Evolutionary conservation across 176 grass and related monocot species (phyloP).

Genomic region (Tuctoria greenei): DNA sequence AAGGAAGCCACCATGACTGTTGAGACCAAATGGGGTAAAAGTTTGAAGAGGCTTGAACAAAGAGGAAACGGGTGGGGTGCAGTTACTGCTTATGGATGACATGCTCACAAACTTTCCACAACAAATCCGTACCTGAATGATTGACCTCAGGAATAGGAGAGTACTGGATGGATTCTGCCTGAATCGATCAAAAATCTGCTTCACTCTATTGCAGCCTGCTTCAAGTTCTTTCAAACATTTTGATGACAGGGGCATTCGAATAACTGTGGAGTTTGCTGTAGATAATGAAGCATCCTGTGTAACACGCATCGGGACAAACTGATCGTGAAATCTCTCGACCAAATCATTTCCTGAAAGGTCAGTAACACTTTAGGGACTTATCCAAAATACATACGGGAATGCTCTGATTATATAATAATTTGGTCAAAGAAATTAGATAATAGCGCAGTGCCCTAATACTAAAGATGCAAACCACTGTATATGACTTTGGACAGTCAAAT

Average conservation of each 20-base stretch:
- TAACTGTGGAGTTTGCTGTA: conserved; percentile 77
- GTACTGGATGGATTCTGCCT: conserved; percentile 74
- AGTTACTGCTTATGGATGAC: not conserved
- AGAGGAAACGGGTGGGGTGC: not conserved
- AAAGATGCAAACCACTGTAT: not conserved
- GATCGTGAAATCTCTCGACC: conserved; percentile 88
- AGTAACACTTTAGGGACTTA: conserved; percentile 23
- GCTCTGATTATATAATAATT: not conserved
- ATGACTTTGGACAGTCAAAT: conserved; percentile 12
- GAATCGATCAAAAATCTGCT: conserved; percentile 88
- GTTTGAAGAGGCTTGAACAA: conserved; percentile 18
- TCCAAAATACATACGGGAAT: not conserved
- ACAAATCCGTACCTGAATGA: conserved; percentile 70
- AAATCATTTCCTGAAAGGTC: conserved; percentile 81
- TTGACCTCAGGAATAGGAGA: conserved; percentile 72
- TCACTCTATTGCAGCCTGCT: conserved; percentile 73
- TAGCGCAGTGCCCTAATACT: not conserved
- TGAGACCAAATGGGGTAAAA: not conserved
- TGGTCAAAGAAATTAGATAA: not conserved
- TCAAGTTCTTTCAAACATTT: conserved; percentile 83
- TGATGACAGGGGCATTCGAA: conserved; percentile 93
- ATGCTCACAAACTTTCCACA: conserved; percentile 16
- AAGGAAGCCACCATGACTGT: conserved; percentile 6
- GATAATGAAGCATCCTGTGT: conserved; percentile 68
- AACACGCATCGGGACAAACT: conserved; percentile 85